Conservation (phyloP, 2,329 filamentous ascomycete species). For the Verticillium alfalfae region DNA sequence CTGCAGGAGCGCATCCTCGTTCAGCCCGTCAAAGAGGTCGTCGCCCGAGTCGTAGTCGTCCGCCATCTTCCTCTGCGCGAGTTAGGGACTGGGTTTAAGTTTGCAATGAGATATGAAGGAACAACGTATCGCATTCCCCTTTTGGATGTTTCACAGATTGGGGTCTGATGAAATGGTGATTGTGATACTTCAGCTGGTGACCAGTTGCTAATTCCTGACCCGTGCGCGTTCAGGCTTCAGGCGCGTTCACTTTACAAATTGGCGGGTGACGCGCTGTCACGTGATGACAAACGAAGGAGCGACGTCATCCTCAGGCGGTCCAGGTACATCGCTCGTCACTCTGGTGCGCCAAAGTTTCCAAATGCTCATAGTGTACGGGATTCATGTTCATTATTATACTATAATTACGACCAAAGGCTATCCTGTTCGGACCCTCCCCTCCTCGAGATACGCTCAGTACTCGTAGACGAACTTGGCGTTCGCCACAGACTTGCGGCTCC, state of each 20-base stretch:
- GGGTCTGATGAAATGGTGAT: too few relatives aligned
- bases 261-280: not conserved
- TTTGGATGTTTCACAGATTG: too few relatives aligned
- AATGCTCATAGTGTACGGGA: not conserved
- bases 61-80: not conserved
- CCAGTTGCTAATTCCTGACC: not conserved
- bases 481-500: constrained; percentile 18
- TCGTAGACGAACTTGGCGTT: constrained; percentile 4
- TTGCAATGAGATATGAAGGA: too few relatives aligned
- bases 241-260: not conserved
- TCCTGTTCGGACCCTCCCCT: not conserved
- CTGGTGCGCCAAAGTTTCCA: too few relatives aligned
- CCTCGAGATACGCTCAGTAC: not conserved
- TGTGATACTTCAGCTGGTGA: not conserved
- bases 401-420: not conserved
- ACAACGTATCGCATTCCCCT: too few relatives aligned
- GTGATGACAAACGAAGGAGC: not conserved
- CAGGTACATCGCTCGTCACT: too few relatives aligned
- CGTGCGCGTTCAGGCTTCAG: not conserved
- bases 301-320: too few relatives aligned
- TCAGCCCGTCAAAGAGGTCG: constrained; percentile 16
- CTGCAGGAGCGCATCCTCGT: constrained; percentile 9
- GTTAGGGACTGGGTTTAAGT: too few relatives aligned
- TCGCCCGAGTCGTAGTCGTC: constrained; percentile 18
- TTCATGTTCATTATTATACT: not conserved